phyloP scores from a whole-genome alignment of 768 basidiomycete genomes.

The Lentinula raphanica region DNA sequence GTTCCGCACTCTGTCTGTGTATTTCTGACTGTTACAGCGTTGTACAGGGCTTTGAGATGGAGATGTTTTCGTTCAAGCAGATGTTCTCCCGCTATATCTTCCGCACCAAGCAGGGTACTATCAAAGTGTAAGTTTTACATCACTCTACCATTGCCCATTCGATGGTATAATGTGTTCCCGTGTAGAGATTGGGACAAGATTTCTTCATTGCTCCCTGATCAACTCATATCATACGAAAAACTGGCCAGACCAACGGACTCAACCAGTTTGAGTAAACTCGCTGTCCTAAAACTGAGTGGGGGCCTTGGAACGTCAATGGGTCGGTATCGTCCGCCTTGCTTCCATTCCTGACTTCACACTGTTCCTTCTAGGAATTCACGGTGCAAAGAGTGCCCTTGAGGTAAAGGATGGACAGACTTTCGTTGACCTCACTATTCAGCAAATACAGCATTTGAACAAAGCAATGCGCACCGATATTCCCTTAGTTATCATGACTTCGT shows the following conservation, averaged over 20 bases:
- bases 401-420: slow-evolving; percentile 98
- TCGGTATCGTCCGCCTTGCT: slow-evolving; percentile 13
- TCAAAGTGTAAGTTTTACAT: slow-evolving; percentile 65
- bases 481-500: slow-evolving; percentile 98
- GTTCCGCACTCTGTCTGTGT: slow-evolving; percentile 8
- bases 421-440: slow-evolving; percentile 88
- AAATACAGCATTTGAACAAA: slow-evolving; percentile 93
- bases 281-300: slow-evolving; percentile 92
- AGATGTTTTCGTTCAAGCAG: slow-evolving; percentile 95
- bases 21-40: slow-evolving; percentile 17
- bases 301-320: slow-evolving; percentile 90
- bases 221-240: slow-evolving; percentile 76
- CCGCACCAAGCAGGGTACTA: slow-evolving; percentile 77
- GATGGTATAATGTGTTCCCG: background rate
- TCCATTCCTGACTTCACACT: slow-evolving; percentile 5
- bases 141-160: slow-evolving; percentile 7
- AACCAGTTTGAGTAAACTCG: slow-evolving; percentile 82
- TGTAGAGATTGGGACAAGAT: slow-evolving; percentile 84
- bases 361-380: slow-evolving; percentile 59
- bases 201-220: slow-evolving; percentile 78
- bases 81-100: slow-evolving; percentile 92
- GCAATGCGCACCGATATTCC: slow-evolving; percentile 81
- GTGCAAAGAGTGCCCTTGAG: slow-evolving; percentile 90
- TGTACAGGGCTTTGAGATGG: slow-evolving; percentile 77
- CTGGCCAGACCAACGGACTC: slow-evolving; percentile 56